A percentile compares a stretch with the other conserved stretches of the same genome.
These are phyloP conservation scores for Suhomyces kilbournensis DNA, from an alignment of 805 yeast species.

Conservation along the genomic window DNA sequence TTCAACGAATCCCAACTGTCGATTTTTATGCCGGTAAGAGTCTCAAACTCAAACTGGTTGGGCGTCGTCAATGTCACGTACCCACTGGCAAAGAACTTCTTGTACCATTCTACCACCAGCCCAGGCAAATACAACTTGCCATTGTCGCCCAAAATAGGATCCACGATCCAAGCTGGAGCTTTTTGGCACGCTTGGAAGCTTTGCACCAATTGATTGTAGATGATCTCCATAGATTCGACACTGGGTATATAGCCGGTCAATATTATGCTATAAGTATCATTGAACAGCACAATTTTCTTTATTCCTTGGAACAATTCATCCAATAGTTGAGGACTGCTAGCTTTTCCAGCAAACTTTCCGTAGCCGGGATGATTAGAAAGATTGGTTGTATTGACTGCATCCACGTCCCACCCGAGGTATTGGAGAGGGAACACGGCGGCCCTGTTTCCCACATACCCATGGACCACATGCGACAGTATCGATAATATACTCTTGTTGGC, in stretches of 20 bases:
- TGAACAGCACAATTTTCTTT: constrained; percentile 39
- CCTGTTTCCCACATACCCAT: constrained; percentile 92
- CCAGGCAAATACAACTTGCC: constrained; percentile 74
- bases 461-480: constrained; percentile 88
- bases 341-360: constrained; percentile 60
- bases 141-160: constrained; percentile 92
- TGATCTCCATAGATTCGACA: constrained; percentile 49
- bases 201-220: constrained; percentile 41
- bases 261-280: constrained; percentile 53
- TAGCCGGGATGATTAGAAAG: constrained; percentile 93
- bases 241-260: constrained; percentile 80
- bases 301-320: constrained; percentile 55
- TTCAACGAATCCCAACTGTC: constrained; percentile 33
- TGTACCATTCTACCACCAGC: constrained; percentile 51
- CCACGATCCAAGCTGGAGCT: constrained; percentile 61
- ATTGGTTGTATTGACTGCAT: constrained; percentile 81
- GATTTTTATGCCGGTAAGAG: constrained; percentile 48
- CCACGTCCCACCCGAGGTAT: constrained; percentile 88
- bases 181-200: constrained; percentile 17
- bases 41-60: constrained; percentile 72
- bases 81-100: constrained; percentile 42
- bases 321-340: constrained; percentile 45
- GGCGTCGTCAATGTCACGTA: constrained; percentile 58
- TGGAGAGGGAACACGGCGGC: constrained; percentile 92
- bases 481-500: constrained; percentile 6